These are phyloP conservation scores for Phascolomyces articulosus DNA, from an alignment of 371 early-diverging fungal genomes.

Conservation along the genomic window DNA sequence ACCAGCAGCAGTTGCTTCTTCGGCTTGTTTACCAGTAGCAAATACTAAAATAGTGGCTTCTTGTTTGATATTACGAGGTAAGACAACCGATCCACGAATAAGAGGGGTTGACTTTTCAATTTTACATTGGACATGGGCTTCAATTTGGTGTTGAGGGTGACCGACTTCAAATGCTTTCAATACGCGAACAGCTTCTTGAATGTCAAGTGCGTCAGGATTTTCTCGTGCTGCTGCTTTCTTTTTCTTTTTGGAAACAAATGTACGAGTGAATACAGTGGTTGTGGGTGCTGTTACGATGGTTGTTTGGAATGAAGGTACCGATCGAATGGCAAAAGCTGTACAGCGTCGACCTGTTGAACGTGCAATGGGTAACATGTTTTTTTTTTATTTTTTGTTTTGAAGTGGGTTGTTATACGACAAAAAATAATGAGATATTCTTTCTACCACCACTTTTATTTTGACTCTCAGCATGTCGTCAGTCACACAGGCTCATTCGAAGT, in stretches of 20 bases:
- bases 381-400: not conserved
- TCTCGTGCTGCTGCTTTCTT: slow-evolving; percentile 25
- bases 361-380: slow-evolving; percentile 3
- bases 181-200: slow-evolving; percentile 42
- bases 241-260: slow-evolving; percentile 25
- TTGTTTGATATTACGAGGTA: slow-evolving; percentile 70
- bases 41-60: slow-evolving; percentile 74
- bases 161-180: slow-evolving; percentile 74
- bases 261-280: not conserved
- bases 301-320: not conserved
- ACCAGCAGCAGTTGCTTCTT: slow-evolving; percentile 81
- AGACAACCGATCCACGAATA: slow-evolving; percentile 73
- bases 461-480: too few species aligned
- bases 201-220: slow-evolving; percentile 47
- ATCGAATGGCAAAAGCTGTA: not conserved
- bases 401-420: not conserved
- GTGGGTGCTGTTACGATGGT: not conserved
- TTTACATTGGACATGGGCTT: slow-evolving; percentile 73
- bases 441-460: too few species aligned
- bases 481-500: too few species aligned
- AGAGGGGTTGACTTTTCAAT: slow-evolving; percentile 77
- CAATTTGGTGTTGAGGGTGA: slow-evolving; percentile 66
- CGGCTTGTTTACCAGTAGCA: slow-evolving; percentile 82
- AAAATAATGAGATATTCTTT: too few species aligned
- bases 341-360: slow-evolving; percentile 2